Conservation (phyloP, 768 basidiomycete species). For the Scleroderma citrinum region DNA sequence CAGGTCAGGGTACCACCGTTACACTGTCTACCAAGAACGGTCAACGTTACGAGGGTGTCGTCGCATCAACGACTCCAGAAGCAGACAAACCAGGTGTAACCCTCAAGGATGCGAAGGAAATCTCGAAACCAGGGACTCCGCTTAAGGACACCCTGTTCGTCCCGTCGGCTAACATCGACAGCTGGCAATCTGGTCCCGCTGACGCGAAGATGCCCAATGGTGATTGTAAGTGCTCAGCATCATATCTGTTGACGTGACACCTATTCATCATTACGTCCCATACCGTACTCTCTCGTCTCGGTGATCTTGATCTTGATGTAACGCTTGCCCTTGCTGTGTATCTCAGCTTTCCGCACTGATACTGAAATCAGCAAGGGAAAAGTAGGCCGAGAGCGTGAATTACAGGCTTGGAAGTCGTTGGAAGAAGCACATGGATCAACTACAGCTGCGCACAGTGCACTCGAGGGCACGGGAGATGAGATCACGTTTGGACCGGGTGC, state of each 20-base stretch:
- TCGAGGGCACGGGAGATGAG: conserved; percentile 48
- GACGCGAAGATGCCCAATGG: conserved; percentile 64
- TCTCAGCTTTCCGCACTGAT: conserved; percentile 75
- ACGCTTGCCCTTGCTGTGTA: conserved; percentile 2
- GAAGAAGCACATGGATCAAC: conserved; percentile 29
- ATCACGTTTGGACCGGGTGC: conserved; percentile 60
- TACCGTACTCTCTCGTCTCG: background rate
- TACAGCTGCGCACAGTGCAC: conserved; percentile 18
- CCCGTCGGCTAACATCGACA: conserved; percentile 65
- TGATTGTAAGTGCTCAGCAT: conserved; percentile 48
- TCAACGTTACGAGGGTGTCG: conserved; percentile 69
- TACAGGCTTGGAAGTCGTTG: conserved; percentile 69
- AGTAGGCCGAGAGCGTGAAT: conserved; percentile 59
- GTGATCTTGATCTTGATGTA: conserved; percentile 11
- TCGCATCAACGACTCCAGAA: conserved; percentile 54
- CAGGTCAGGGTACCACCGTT: conserved; percentile 64
- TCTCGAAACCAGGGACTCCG: conserved; percentile 58
- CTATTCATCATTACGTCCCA: background rate
- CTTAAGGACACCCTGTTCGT: conserved; percentile 69
- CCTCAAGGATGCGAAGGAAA: conserved; percentile 73
- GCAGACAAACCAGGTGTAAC: conserved; percentile 68
- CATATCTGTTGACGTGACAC: background rate
- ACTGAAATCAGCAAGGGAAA: conserved; percentile 65
- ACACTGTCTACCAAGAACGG: conserved; percentile 68
- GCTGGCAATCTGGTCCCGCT: conserved; percentile 68